Evolutionary conservation across 202 grass and related monocot species (phyloP), one percentile per base, ranked within the genome.

Genomic region (Panicum virgatum): DNA sequence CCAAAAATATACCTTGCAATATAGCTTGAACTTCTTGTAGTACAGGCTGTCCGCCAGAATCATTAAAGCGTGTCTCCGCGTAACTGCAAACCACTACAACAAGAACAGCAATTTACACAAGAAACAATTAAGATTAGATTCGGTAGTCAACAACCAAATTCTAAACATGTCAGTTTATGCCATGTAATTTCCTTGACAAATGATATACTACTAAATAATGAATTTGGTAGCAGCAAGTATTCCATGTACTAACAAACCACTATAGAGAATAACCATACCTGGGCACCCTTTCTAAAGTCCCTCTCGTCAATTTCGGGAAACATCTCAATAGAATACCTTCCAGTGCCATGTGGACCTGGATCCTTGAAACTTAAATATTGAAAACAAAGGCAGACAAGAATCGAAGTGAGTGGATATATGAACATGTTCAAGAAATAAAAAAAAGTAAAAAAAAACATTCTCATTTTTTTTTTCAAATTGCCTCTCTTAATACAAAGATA

Each of bases 21-120:
- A 99, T 56, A 93, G 85, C 87, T 96, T 99, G 87, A 99, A 99
- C 80, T 99, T 99, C 62, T 80, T 99, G 81, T 99, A 96, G 85
- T 99, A 99, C 77, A 99, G 90, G 66, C 38, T 94, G 82, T 99
- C 96, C 6, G 91, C 91, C 64, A 99, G 71, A 93, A 99, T 94
- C 89, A 96, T 57, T 73, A 99, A 92, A 85, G 96, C 92, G 58
- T 99, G 96, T 80, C 87, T 87, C 56, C 96, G 82, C 22, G 88
- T 99, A 74, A 99, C 82, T 76, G 93, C 85, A 81, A 99, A 99
- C 96, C 96, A 99, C 96, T 99, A 87, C 79, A 93, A 82, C 48
- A 87, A 48, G 19, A 62, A 68, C 66, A 78, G 23, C 2, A 51
- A 75, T 61, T 52, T 68, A 80, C 43, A 79, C 3, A 79, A 66